Evolutionary conservation across 1,284 basidiomycete species (phyloP).

Genomic region (Fomitopsis betulina): DNA sequence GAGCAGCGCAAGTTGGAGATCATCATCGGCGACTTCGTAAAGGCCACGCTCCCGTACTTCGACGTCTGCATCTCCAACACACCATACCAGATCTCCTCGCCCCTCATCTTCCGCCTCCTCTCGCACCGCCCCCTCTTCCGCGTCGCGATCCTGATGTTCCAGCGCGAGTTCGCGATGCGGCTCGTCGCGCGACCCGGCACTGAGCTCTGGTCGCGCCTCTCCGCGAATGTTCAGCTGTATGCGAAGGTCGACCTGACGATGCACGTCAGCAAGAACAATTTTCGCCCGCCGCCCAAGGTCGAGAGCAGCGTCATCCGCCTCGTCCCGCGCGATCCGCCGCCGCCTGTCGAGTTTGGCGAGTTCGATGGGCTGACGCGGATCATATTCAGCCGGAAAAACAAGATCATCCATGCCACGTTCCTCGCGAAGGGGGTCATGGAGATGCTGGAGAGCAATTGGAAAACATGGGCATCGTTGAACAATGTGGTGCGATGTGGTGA

Average conservation of each 20-base stretch:
- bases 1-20: slow-evolving; percentile 94
- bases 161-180: slow-evolving; percentile 95
- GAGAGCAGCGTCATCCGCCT: slow-evolving; percentile 92
- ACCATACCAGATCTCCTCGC: slow-evolving; percentile 98
- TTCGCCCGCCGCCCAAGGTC: slow-evolving; percentile 93
- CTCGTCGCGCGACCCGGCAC: slow-evolving; percentile 86
- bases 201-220: slow-evolving; percentile 90
- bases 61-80: slow-evolving; percentile 99
- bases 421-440: slow-evolving; percentile 92
- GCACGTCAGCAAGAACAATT: slow-evolving; percentile 96
- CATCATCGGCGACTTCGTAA: slow-evolving; percentile 96
- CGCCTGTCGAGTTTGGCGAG: slow-evolving; percentile 94
- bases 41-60: slow-evolving; percentile 95
- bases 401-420: slow-evolving; percentile 85
- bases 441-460: slow-evolving; percentile 92
- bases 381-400: slow-evolving; percentile 88
- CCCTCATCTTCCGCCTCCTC: slow-evolving; percentile 94
- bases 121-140: slow-evolving; percentile 95
- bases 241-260: slow-evolving; percentile 95
- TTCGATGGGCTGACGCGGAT: slow-evolving; percentile 95
- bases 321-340: slow-evolving; percentile 91
- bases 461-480: slow-evolving; percentile 89
- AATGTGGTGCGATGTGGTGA: slow-evolving; percentile 49
- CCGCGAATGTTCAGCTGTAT: slow-evolving; percentile 96
- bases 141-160: slow-evolving; percentile 98